phyloP scores from a whole-genome alignment of 2,329 filamentous ascomycete genomes.

The Nigrospora osmanthi region DNA sequence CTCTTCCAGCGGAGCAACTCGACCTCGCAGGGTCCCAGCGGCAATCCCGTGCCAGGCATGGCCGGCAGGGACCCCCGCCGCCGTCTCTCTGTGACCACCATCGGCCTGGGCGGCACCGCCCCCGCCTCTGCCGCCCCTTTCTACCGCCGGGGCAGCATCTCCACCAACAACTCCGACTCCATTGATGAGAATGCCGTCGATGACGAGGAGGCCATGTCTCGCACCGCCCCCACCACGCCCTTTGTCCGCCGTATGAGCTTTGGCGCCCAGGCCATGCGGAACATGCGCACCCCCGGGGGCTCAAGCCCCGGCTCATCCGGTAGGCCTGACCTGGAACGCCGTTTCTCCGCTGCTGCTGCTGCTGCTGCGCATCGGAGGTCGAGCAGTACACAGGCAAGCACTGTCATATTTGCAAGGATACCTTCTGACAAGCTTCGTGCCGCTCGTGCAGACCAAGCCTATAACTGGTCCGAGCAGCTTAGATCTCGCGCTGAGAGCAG shows the following conservation, averaged over 20 bases:
- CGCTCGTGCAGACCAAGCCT: constrained; percentile 74
- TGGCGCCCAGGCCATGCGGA: constrained; percentile 70
- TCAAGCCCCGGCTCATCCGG: constrained; percentile 56
- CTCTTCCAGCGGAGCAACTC: constrained; percentile 53
- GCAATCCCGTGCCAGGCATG: constrained; percentile 14
- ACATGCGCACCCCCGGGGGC: constrained; percentile 51
- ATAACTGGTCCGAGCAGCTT: constrained; percentile 96
- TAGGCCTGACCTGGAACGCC: constrained; percentile 35
- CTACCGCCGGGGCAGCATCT: constrained; percentile 59
- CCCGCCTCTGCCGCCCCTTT: constrained; percentile 47
- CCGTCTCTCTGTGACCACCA: constrained; percentile 65
- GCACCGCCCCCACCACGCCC: constrained; percentile 60
- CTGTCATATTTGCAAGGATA: constrained; percentile 46
- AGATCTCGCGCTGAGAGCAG: constrained; percentile 84
- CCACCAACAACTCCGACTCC: constrained; percentile 55
- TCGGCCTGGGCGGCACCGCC: constrained; percentile 65
- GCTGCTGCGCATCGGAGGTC: constrained; percentile 22
- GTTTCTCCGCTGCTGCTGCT: constrained; percentile 16
- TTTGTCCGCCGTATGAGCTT: constrained; percentile 86
- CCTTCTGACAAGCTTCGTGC: constrained; percentile 57
- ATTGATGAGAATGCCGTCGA: constrained; percentile 69
- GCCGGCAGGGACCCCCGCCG: constrained; percentile 42
- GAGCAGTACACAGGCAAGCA: constrained; percentile 48
- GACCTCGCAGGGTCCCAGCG: constrained; percentile 29
- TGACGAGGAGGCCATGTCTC: constrained; percentile 51